Base-by-base conservation (phyloP, 331 rosid genomes). In the Quercus lobata region DNA sequence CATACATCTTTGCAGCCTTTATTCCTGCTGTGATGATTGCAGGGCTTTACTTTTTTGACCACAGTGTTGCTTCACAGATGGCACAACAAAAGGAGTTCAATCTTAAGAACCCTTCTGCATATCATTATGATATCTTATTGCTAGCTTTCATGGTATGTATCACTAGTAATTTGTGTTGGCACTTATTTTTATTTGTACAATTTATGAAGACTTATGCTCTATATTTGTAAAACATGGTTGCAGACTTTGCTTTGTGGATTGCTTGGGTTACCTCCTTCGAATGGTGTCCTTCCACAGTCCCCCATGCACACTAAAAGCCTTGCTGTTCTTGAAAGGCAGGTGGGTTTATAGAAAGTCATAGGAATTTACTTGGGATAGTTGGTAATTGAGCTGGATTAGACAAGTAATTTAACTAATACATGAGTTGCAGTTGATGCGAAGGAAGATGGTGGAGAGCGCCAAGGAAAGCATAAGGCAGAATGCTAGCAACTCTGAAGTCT, bases 301-400 rank as follows among this genome's bases (percentile, higher is more conserved):
- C 98, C 98, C 22, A 91, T 92, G 98, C 98, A 94, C 85, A 87
- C 97, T 35, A 92, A 90, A 85, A 91, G 97, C 87, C 97, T 94
- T 4, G 89, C 95, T 60, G 87, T 89, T 84, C 92, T 92, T 52
- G 90, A 88, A 82, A 89, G 81, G 77, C 98, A 91, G 85, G 95
- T 94, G 37, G 22, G 78, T 84, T 14, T 49, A 2, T 61, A 52
- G 62, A 41, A 29, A 30, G 14, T 65, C 53, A 17, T 62, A 46
- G 72, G 71, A 34, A 15, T 30, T 61, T 37, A 5, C 55, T 25
- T 25, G 44, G 44, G 32, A 5, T 72, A 52, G 37, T 30, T 17
- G 63, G 60, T 74, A 44, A 34, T 41, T 65, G 3, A 49, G 69
- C 44, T 79, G 46, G 73, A 57, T 79, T 24, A 61, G 75, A 54